These are phyloP conservation scores for Aspergillus hiratsukae DNA, from an alignment of 2,329 filamentous ascomycete species.

Conservation along the genomic window DNA sequence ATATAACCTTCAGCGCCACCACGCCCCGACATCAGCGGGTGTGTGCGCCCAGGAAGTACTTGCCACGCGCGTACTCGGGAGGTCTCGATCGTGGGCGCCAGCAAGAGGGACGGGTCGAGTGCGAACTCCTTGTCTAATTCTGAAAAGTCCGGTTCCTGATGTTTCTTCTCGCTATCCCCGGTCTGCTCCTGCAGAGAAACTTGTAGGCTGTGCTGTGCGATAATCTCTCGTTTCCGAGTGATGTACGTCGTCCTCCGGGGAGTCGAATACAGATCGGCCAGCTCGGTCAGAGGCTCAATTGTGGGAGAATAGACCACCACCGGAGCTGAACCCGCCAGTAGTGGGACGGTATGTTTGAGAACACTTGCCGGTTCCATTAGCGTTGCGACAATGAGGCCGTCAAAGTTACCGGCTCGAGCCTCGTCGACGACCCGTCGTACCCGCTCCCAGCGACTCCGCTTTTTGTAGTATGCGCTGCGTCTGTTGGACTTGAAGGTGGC, in stretches of 20 bases:
- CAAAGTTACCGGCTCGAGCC: conserved; percentile 70
- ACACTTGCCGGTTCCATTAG: conserved; percentile 76
- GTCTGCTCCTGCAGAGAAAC: conserved; percentile 13
- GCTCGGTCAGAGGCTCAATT: conserved; percentile 69
- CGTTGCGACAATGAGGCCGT: conserved; percentile 76
- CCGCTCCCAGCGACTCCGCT: conserved; percentile 75
- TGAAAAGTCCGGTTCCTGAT: conserved; percentile 14
- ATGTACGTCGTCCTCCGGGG: conserved; percentile 70
- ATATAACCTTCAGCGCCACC: conserved; percentile 89
- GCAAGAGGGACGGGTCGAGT: conserved; percentile 76
- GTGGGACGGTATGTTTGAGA: conserved; percentile 68
- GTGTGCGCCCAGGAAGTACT: conserved; percentile 83
- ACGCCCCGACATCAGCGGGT: conserved; percentile 85
- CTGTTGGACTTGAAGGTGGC: conserved; percentile 73
- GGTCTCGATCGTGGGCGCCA: conserved; percentile 76
- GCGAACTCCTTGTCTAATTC: conserved; percentile 65
- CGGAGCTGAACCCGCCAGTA: conserved; percentile 76
- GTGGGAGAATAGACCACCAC: conserved; percentile 81
- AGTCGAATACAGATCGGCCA: conserved; percentile 82
- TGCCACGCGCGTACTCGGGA: conserved; percentile 79
- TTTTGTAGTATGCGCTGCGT: conserved; percentile 80
- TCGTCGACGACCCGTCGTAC: conserved; percentile 69
- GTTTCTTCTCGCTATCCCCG: conserved; percentile 26
- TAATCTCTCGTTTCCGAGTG: conserved; percentile 27
- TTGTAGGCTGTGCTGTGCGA: not conserved